Evolutionary conservation across 2,329 filamentous ascomycete species (phyloP).

Genomic region (Microdochium bolleyi): DNA sequence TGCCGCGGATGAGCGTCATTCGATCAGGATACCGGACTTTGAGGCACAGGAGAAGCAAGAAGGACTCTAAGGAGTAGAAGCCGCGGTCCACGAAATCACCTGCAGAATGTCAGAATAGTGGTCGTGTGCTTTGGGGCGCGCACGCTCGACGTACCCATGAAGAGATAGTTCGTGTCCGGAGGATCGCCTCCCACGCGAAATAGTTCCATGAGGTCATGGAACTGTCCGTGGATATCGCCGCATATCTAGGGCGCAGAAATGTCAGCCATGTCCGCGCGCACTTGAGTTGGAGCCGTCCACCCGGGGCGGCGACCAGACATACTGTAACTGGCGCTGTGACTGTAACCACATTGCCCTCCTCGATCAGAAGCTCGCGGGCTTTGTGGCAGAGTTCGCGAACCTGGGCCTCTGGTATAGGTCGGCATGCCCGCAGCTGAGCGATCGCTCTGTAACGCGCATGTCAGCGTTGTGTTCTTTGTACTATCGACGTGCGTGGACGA

Average conservation of each 20-base stretch:
- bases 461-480: constrained; percentile 3
- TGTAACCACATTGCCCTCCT: constrained; percentile 94
- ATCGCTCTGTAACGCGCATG: constrained; percentile 60
- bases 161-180: constrained; percentile 92
- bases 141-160: constrained; percentile 64
- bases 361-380: constrained; percentile 88
- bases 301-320: constrained; percentile 19
- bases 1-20: constrained; percentile 91
- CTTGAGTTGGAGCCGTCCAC: not conserved
- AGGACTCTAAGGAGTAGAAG: constrained; percentile 96
- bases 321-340: constrained; percentile 92
- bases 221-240: constrained; percentile 94
- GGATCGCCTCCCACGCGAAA: constrained; percentile 91
- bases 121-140: not conserved
- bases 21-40: constrained; percentile 97
- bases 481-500: constrained; percentile 18
- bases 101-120: constrained; percentile 21
- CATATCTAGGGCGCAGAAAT: constrained; percentile 56
- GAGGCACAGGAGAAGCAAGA: constrained; percentile 87
- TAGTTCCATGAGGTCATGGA: constrained; percentile 94
- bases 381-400: constrained; percentile 97
- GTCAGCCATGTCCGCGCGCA: constrained; percentile 4
- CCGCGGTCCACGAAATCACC: constrained; percentile 96
- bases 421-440: constrained; percentile 88
- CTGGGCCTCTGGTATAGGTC: constrained; percentile 89